These are phyloP conservation scores for Ganoderma resinaceum DNA, from an alignment of 1,284 basidiomycete species.

Conservation along the genomic window DNA sequence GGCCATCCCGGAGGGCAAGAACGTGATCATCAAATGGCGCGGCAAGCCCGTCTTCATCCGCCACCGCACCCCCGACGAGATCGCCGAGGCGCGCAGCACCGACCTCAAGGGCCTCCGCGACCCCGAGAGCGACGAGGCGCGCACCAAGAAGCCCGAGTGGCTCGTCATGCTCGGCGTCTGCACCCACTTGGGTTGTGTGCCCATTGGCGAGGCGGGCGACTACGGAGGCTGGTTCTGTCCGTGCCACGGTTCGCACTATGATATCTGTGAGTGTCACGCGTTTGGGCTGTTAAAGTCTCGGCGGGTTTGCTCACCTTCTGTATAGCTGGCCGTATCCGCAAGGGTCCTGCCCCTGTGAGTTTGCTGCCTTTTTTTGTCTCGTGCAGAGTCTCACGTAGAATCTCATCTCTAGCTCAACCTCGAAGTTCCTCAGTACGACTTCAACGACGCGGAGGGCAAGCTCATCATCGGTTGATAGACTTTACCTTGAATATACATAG, in stretches of 20 bases:
- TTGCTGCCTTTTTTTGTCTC: neutral
- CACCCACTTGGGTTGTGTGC: slow-evolving; percentile 99
- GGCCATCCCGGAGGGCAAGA: slow-evolving; percentile 97
- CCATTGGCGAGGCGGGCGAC: slow-evolving; percentile 97
- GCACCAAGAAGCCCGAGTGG: slow-evolving; percentile 98
- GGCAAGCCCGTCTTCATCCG: slow-evolving; percentile 99
- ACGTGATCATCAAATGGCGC: slow-evolving; percentile 98
- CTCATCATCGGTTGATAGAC: slow-evolving; percentile 85
- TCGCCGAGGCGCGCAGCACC: slow-evolving; percentile 88
- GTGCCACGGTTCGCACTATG: slow-evolving; percentile 98
- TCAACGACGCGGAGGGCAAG: slow-evolving; percentile 90
- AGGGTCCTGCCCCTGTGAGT: slow-evolving; percentile 92
- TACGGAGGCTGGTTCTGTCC: slow-evolving; percentile 99
- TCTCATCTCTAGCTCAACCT: slow-evolving; percentile 79
- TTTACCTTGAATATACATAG: slow-evolving; percentile 23
- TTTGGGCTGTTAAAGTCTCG: neutral
- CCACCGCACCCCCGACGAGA: slow-evolving; percentile 93
- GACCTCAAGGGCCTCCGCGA: slow-evolving; percentile 93
- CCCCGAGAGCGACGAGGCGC: slow-evolving; percentile 89
- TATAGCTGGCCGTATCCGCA: slow-evolving; percentile 90
- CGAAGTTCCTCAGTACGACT: slow-evolving; percentile 88
- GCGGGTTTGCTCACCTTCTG: slow-evolving; percentile 8
- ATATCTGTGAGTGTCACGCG: slow-evolving; percentile 71
- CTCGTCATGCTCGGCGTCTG: slow-evolving; percentile 97
- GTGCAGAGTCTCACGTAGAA: slow-evolving; percentile 21